Conservation (phyloP, 805 yeast species). For the Wickerhamiella sorbophila region DNA sequence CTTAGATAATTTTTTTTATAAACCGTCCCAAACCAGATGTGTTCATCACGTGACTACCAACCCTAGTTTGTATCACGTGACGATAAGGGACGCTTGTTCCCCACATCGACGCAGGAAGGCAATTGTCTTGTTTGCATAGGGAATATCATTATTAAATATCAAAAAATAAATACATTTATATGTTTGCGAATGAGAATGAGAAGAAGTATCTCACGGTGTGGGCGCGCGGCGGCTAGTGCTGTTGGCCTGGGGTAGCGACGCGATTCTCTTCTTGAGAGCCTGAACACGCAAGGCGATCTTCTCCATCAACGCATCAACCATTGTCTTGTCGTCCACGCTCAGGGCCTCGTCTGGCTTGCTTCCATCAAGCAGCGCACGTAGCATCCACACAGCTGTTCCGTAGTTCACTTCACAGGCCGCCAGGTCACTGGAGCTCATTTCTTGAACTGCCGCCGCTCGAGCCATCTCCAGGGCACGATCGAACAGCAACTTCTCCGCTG, state of each 20-base stretch:
- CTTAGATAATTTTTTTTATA: constrained; percentile 1
- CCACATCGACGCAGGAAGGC: too few species aligned
- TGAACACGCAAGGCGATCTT: constrained; percentile 70
- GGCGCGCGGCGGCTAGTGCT: background rate
- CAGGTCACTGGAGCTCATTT: constrained; percentile 53
- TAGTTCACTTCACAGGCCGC: constrained; percentile 75
- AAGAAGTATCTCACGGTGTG: background rate
- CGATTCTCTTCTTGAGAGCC: constrained; percentile 29
- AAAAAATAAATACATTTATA: background rate
- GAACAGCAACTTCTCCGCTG: constrained; percentile 76
- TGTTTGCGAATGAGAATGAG: background rate
- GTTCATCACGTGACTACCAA: background rate
- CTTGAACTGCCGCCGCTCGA: constrained; percentile 79
- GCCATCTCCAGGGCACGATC: constrained; percentile 92
- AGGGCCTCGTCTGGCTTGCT: constrained; percentile 28
- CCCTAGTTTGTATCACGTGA: background rate
- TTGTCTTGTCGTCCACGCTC: constrained; percentile 57
- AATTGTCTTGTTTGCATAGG: too few species aligned
- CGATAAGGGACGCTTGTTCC: too few species aligned
- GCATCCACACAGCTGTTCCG: constrained; percentile 90
- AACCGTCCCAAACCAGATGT: background rate
- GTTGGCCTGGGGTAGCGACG: background rate
- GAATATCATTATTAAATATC: too few species aligned
- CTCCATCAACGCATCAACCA: constrained; percentile 67
- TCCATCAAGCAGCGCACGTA: constrained; percentile 63